Conservation (phyloP, 495 filamentous ascomycete genomes). For the Tricharina praecox region DNA sequence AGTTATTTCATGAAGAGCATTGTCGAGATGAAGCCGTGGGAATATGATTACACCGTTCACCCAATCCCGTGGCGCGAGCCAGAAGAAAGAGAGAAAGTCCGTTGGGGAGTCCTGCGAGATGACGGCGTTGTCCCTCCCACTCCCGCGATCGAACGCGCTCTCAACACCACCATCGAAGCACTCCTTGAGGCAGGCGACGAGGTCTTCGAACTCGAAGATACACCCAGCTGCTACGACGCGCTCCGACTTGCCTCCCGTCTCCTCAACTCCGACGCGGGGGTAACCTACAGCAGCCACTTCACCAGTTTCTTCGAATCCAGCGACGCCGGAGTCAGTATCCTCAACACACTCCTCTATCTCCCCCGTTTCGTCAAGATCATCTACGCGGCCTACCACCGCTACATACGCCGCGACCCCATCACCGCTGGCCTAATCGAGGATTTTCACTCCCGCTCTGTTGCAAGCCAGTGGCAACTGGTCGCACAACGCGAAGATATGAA, state of each 20-base stretch:
- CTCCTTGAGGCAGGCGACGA: constrained; percentile 57
- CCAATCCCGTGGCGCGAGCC: constrained; percentile 61
- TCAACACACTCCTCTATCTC: constrained; percentile 55
- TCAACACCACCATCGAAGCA: constrained; percentile 51
- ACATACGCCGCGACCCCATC: constrained; percentile 51
- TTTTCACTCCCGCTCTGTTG: constrained; percentile 52
- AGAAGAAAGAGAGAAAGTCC: constrained; percentile 28
- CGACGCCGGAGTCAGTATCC: constrained; percentile 60
- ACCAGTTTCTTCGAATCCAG: constrained; percentile 63
- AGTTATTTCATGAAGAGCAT: constrained; percentile 68
- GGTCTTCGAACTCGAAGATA: constrained; percentile 45
- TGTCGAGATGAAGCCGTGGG: constrained; percentile 77
- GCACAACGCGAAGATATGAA: constrained; percentile 60
- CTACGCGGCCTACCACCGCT: constrained; percentile 74
- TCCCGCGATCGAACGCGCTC: constrained; percentile 64
- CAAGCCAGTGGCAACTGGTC: constrained; percentile 69
- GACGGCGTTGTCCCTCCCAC: constrained; percentile 81
- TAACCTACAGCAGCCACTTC: constrained; percentile 44
- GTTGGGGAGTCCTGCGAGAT: constrained; percentile 58
- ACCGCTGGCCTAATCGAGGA: constrained; percentile 61
- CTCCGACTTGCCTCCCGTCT: constrained; percentile 68
- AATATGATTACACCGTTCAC: constrained; percentile 72
- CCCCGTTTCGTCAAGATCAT: constrained; percentile 61
- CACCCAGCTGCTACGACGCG: constrained; percentile 42
- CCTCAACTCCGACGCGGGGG: constrained; percentile 72